Evolutionary conservation across 352 stramenopile species (phyloP), one percentile per base, ranked within the genome.

Genomic region (Phytopythium litorale): DNA sequence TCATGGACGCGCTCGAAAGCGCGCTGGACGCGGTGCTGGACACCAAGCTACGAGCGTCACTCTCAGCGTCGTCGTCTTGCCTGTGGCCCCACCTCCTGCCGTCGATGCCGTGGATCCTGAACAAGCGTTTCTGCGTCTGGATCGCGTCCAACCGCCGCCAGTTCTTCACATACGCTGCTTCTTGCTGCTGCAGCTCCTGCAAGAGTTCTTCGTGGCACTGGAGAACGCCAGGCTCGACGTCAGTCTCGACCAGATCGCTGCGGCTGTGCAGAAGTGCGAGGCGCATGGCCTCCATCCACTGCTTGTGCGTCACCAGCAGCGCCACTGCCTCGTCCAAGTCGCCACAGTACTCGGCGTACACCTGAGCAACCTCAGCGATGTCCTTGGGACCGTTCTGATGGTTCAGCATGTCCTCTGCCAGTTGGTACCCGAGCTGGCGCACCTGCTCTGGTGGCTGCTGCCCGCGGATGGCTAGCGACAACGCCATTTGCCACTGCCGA

Each of bases 21-120:
- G 80, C 83, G 32, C 81, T 91, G 23, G 86, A 70, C 2, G 75
- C 78, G 13, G 73, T 72, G 32, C 78, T 89, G 2, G 78, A 80
- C 13, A 68, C 74, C 2, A 48, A 9, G 12, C 76, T 73, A 3
- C 73, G 79, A 18, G 65, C 63, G 55, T 80, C 68, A 21, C 79
- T 89, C 48, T 77, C 64, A 16, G 67, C 69, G 16, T 76, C 75
- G 18, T 71, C 73, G 19, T 71, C 67, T 23, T 35, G 23, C 1
- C n/a, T 50, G 13, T 73, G 63, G 6, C 73, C 59, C 73, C 81
- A 89, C 19, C 79, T 78, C 30, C 71, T 78, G 18, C 82, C 82
- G 54, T 91, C 82, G 42, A 93, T 89, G 21, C 84, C 84, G 60
- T 91, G 82, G 40, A 93, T 66, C 62, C 83, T 81, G 51, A 91